Base-by-base conservation (phyloP, 192 early-diverging fungal species). In the Coemansia reversa region DNA sequence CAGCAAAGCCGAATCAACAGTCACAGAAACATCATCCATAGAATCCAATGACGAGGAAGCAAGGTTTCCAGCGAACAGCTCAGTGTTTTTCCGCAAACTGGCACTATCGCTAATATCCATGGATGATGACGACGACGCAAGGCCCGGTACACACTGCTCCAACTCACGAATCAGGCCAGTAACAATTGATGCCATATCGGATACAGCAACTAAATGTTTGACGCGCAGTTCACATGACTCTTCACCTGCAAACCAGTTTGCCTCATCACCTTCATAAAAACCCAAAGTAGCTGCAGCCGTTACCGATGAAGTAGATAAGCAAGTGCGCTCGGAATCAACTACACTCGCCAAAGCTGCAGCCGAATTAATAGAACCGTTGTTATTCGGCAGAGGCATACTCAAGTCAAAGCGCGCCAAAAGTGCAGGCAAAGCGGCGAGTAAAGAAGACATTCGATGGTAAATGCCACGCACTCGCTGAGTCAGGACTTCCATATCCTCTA, bases 151-250 rank as follows among this genome's bases (percentile, higher is more conserved):
- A 27, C 24, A 48, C n/a, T 25, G 14, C 27, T 58, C 62, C 8
- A 75, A 39, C 60, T 71, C 61, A 33, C 69, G 72, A 20, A 72
- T 45, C 33, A 69, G 49, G 0, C 68, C 58, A 11, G 73, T 81
- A 16, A 66, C 62, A 4, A 75, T 52, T 0, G 70, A 66, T 4
- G 69, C 73, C 73, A 81, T 75, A 9, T 75, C 74, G 0, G 73
- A 81, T 2, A 60, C 60, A 2, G 73, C 69, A 11, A 75, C 73
- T 2, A 71, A 70, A 61, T 73, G 66, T 63, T 75, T 81, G 55
- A 80, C 62, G 7, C 63, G 35, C 51, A 81, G 53, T 30, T 71
- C 60, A 35, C 55, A 14, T 11, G 74, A 51, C 55, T 71, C 69
- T 2, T 57, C 55, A 2, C 59, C 25, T 12, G 69, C 25, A 32